Percentiles rank a stretch among this genome's conserved stretches.
phyloP scores from a whole-genome alignment of 805 yeast genomes.

The Nakazawaea peltata region DNA sequence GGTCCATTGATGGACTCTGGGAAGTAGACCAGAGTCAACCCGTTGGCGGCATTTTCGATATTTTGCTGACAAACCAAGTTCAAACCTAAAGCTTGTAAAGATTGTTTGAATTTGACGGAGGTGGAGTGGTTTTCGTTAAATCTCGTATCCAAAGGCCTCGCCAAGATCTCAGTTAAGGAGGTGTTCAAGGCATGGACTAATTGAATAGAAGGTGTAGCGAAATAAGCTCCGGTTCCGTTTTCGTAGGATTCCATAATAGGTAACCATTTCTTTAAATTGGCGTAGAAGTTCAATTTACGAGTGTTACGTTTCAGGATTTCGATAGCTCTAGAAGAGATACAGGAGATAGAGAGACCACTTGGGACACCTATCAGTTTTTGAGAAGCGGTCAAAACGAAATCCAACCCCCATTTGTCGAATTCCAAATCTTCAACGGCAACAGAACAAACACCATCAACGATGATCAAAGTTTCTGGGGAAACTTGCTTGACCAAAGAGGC shows the following conservation, averaged over 20 bases:
- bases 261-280: conserved; percentile 75
- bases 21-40: conserved; percentile 77
- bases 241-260: conserved; percentile 88
- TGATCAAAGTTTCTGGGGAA: conserved; percentile 73
- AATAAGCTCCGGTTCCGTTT: conserved; percentile 70
- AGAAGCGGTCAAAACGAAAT: conserved; percentile 83
- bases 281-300: conserved; percentile 45
- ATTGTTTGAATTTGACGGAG: conserved; percentile 58
- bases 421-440: conserved; percentile 81
- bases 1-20: conserved; percentile 68
- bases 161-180: conserved; percentile 65
- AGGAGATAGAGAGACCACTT: conserved; percentile 77
- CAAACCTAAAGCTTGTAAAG: conserved; percentile 52
- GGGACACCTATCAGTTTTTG: conserved; percentile 96
- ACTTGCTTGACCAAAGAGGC: conserved; percentile 50
- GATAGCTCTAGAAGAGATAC: conserved; percentile 71
- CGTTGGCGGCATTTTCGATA: conserved; percentile 74
- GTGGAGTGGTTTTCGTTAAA: conserved; percentile 54
- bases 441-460: conserved; percentile 95
- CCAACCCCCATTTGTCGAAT: conserved; percentile 86
- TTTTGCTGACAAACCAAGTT: conserved; percentile 55
- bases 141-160: conserved; percentile 45
- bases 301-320: conserved; percentile 42
- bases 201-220: conserved; percentile 96
- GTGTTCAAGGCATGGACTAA: conserved; percentile 72